A percentile compares a stretch with the other conserved stretches of the same genome.
Conservation (phyloP, 2,329 filamentous ascomycete genomes). For the Coniella vitis region DNA sequence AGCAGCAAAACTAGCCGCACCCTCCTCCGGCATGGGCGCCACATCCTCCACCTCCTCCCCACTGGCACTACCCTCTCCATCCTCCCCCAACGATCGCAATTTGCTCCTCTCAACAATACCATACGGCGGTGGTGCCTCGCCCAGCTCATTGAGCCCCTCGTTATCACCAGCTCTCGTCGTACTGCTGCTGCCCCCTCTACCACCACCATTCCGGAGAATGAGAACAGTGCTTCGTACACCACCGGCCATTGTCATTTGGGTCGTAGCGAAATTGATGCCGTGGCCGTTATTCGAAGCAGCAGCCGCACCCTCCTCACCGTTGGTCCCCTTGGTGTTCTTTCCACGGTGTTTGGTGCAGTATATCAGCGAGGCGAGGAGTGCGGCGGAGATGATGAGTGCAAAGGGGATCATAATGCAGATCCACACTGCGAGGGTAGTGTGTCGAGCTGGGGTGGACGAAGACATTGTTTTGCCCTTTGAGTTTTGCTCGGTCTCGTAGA, state of each 20-base stretch:
- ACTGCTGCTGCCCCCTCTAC: not conserved
- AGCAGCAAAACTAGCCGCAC: too few species aligned
- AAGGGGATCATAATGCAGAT: conserved; percentile 15
- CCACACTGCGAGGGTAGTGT: not conserved
- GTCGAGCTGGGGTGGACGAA: not conserved
- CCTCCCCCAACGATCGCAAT: not conserved
- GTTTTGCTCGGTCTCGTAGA: not conserved
- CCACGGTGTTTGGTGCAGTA: not conserved
- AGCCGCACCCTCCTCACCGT: not conserved
- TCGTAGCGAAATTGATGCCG: too few species aligned
- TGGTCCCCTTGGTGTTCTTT: not conserved
- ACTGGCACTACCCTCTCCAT: not conserved
- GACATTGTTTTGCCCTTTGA: not conserved
- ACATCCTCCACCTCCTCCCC: not conserved
- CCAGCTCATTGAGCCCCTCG: conserved; percentile 22
- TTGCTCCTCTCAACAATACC: conserved; percentile 1
- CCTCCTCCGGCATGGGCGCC: too few species aligned
- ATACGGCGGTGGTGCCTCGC: conserved; percentile 23
- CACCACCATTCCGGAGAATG: not conserved
- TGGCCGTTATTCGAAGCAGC: not conserved
- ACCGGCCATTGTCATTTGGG: too few species aligned
- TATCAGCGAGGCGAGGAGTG: not conserved
- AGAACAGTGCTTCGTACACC: too few species aligned
- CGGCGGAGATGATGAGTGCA: conserved; percentile 1
- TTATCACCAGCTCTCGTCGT: not conserved